Evolutionary conservation across 1,284 basidiomycete genomes (phyloP).

Genomic region (Cutaneotrichosporon curvatum): DNA sequence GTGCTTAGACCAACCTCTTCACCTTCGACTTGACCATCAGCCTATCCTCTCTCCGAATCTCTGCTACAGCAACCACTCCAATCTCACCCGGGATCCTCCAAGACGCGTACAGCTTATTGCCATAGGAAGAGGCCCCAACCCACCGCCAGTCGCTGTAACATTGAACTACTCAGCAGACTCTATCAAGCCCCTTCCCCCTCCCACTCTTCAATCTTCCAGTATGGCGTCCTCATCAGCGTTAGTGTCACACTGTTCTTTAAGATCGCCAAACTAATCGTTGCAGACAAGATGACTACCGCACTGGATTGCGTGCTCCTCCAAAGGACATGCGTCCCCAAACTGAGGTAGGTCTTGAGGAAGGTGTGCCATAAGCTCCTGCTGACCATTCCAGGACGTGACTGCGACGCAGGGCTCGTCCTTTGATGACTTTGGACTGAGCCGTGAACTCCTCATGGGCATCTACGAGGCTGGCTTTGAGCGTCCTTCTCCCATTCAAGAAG

Average conservation of each 20-base stretch:
- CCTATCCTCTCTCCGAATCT: background rate
- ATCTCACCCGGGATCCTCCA: too few species aligned
- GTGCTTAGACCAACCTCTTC: background rate
- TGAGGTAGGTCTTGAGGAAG: slow-evolving; percentile 50
- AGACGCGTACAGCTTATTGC: too few species aligned
- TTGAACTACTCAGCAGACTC: too few species aligned
- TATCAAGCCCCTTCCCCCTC: too few species aligned
- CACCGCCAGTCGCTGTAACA: too few species aligned
- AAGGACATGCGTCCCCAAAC: slow-evolving; percentile 90
- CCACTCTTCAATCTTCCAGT: too few species aligned
- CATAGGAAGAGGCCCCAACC: too few species aligned
- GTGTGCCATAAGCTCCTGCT: background rate
- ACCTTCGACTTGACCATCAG: background rate
- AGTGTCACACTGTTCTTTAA: slow-evolving; percentile 4
- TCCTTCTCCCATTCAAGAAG: slow-evolving; percentile 97
- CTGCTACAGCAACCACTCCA: background rate
- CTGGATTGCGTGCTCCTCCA: slow-evolving; percentile 66
- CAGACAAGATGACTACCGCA: slow-evolving; percentile 28
- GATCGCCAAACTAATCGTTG: background rate
- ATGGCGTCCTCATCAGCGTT: slow-evolving; percentile 45
- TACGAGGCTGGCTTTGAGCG: slow-evolving; percentile 96
- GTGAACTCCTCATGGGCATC: slow-evolving; percentile 83
- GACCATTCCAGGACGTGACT: slow-evolving; percentile 63
- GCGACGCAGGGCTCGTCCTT: slow-evolving; percentile 86
- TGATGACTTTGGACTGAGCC: slow-evolving; percentile 72